phyloP scores from a whole-genome alignment of 331 rosid species.

The Malus hybrid region DNA sequence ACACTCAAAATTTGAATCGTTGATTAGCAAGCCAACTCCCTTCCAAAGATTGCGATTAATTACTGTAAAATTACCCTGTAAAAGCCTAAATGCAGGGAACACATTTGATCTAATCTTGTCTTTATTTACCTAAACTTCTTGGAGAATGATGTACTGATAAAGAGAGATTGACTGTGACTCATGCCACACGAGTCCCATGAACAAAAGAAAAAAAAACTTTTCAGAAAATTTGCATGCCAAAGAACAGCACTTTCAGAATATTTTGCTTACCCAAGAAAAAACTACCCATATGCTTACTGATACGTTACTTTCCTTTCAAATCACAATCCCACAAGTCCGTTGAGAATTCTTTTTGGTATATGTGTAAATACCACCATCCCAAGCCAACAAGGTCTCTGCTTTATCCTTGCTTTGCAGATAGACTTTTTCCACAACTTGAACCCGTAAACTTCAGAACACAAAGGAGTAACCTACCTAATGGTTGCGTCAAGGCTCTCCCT shows the following conservation, averaged over 20 bases:
- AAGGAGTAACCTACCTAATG: too few relatives aligned
- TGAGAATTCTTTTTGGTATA: too few relatives aligned
- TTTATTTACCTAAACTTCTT: background rate
- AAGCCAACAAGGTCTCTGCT: too few relatives aligned
- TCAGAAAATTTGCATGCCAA: background rate
- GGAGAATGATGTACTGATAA: background rate
- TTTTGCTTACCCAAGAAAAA: background rate
- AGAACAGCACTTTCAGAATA: background rate
- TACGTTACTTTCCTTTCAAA: background rate
- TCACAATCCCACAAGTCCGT: background rate
- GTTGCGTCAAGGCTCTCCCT: too few relatives aligned
- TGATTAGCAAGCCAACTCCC: conserved; percentile 15
- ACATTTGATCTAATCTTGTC: background rate
- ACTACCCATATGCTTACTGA: background rate
- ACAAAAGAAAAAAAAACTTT: background rate
- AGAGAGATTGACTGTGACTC: background rate
- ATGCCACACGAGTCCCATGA: background rate
- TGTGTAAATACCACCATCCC: too few relatives aligned
- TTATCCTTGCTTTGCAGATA: too few relatives aligned
- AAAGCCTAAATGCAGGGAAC: background rate
- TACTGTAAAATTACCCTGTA: background rate
- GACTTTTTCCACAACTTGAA: too few relatives aligned
- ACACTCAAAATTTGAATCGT: conserved; percentile 26
- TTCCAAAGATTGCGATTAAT: conserved; percentile 11
- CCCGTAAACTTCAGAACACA: accelerated